Percentiles rank a stretch among this genome's conserved stretches.
phyloP scores from a whole-genome alignment of 179 eudicot species.

The Camellia oleifera region DNA sequence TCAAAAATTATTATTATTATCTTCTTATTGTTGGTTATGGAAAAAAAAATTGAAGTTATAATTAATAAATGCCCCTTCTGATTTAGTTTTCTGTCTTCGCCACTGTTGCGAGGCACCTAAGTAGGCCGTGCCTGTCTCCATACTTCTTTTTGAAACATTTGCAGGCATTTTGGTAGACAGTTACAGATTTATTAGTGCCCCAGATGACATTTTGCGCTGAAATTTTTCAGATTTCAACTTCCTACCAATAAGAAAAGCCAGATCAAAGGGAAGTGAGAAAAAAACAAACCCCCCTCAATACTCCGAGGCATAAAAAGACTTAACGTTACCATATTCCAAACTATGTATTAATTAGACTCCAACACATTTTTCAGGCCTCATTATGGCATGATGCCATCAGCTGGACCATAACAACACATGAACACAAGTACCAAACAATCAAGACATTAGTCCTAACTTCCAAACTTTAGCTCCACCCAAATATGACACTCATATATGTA shows the following conservation, averaged over 20 bases:
- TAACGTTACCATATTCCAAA: not conserved
- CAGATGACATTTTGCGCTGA: not conserved
- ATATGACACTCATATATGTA: not conserved
- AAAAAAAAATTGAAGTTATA: no score
- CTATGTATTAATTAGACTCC: not conserved
- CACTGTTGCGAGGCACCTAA: not conserved
- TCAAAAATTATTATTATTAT: no score
- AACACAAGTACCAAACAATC: not conserved
- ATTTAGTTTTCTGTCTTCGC: no score
- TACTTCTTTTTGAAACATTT: not conserved
- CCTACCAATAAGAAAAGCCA: not conserved
- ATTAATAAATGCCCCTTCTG: no score
- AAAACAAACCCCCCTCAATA: not conserved
- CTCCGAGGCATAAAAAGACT: not conserved
- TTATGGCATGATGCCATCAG: not conserved
- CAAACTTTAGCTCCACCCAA: not conserved
- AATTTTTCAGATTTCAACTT: not conserved
- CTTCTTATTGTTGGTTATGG: no score
- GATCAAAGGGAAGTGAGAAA: not conserved
- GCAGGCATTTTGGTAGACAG: not conserved
- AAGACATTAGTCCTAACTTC: not conserved
- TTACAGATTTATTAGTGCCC: not conserved
- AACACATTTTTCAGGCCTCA: not conserved
- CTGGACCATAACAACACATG: not conserved
- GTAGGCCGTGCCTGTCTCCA: not conserved